Evolutionary conservation across 164 flowering plant species (phyloP), one percentile per base, ranked within the genome.

Genomic region (Vitis rupestris): DNA sequence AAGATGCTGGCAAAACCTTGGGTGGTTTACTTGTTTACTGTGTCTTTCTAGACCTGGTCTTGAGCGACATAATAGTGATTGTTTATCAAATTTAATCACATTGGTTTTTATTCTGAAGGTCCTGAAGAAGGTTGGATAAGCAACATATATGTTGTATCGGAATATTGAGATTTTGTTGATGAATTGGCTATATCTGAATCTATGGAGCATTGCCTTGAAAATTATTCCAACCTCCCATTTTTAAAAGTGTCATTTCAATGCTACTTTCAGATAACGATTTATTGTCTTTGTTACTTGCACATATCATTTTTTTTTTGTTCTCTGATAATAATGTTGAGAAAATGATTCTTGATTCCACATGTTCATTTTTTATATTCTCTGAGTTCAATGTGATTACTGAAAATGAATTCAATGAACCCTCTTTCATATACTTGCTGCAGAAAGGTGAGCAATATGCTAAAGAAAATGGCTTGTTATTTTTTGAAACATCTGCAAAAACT

Each of bases 401-500:
- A 37, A 37, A 37, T 37, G 44, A 37, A 37, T 37, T 37, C 7
- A 37, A 3, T 37, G 44, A 37, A 37, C 44, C 7, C 44, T 37
- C 1, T 7, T 29, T 52, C 17, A n/a, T 8, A 56, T 63, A 10
- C 23, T 47, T 55, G 3, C 64, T 74, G 75, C 80, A 82, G 85
- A 78, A 72, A 61, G 82, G 80, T 14, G 85, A 82, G 75, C 80
- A 72, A 67, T 80, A 82, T 76, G 85, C 85, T 13, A 78, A 66
- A 62, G 83, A 77, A 72, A 80, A 82, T 65, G 76, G 78, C 31
- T 53, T 82, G 72, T 19, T 64, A 47, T 82, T 82, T 60, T 68
- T 82, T 17, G 85, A 82, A 71, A 74, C 85, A 63, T 82, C 85
- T 52, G 85, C 85, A n/a, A 82, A 82, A 66, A 75, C 78, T 66